A percentile compares a stretch with the other conserved stretches of the same genome.
Evolutionary conservation across 345 rosid species (phyloP).

Genomic region (Erodium maritimum): DNA sequence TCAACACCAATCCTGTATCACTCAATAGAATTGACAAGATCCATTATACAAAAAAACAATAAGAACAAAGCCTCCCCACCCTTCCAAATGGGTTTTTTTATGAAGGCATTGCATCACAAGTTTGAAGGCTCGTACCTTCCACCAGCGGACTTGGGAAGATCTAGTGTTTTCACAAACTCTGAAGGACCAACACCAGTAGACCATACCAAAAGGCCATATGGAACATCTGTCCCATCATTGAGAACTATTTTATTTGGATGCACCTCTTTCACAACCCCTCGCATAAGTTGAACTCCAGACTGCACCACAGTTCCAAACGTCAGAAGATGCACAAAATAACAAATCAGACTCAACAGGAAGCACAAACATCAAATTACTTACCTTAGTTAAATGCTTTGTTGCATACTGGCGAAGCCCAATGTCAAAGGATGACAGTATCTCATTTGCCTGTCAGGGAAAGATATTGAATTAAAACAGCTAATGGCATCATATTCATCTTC

Average conservation of each 20-base stretch:
- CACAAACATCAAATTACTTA: slow-evolving; percentile 9
- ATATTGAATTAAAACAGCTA: neutral
- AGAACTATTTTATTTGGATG: slow-evolving; percentile 36
- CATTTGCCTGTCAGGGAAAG: slow-evolving; percentile 51
- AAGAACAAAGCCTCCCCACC: too few relatives aligned
- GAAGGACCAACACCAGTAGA: slow-evolving; percentile 92
- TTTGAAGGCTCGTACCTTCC: slow-evolving; percentile 38
- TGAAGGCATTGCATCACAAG: neutral
- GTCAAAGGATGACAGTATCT: slow-evolving; percentile 70
- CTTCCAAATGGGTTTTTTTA: neutral
- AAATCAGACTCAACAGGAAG: neutral
- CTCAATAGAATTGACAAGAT: neutral
- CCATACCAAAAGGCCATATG: slow-evolving; percentile 84
- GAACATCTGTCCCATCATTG: slow-evolving; percentile 51
- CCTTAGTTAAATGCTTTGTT: slow-evolving; percentile 51
- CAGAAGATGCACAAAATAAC: slow-evolving; percentile 1
- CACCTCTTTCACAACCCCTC: slow-evolving; percentile 53
- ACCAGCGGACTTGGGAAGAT: slow-evolving; percentile 49
- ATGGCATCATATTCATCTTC: neutral
- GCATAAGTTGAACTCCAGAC: slow-evolving; percentile 39
- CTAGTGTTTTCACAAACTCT: slow-evolving; percentile 40
- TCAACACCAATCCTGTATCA: slow-evolving; percentile 48
- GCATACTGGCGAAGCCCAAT: slow-evolving; percentile 55
- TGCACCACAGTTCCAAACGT: slow-evolving; percentile 10
- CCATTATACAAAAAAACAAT: neutral